Percentiles rank a stretch among this genome's conserved stretches.
Conservation (phyloP, 305 asterid species). For the Ilex paraguariensis region DNA sequence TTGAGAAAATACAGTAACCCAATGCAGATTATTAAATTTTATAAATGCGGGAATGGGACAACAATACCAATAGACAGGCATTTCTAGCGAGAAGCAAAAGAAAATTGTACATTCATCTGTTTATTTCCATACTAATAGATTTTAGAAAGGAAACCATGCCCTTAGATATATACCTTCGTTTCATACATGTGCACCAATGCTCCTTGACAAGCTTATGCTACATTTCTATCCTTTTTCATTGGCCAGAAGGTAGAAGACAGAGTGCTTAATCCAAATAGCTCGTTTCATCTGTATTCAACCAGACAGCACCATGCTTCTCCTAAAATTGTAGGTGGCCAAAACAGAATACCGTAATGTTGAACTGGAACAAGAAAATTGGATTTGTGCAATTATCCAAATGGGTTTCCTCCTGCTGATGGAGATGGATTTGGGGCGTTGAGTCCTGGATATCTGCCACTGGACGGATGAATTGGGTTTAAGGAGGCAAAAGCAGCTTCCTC, state of each 20-base stretch:
- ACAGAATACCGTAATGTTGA: background rate
- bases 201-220: background rate
- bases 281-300: background rate
- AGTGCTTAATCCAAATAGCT: background rate
- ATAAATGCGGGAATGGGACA: too few relatives aligned
- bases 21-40: too few relatives aligned
- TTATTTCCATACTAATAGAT: too few relatives aligned
- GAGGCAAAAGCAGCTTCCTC: slow-evolving; percentile 46
- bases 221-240: background rate
- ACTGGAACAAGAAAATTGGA: background rate
- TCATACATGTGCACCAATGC: too few relatives aligned
- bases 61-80: too few relatives aligned
- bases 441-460: slow-evolving; percentile 14
- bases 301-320: background rate
- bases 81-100: too few relatives aligned
- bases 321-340: background rate
- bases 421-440: slow-evolving; percentile 26
- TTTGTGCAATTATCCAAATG: slow-evolving; percentile 41
- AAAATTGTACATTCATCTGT: too few relatives aligned
- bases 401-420: slow-evolving; percentile 51
- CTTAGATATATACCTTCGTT: too few relatives aligned
- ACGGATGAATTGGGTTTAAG: slow-evolving; percentile 32
- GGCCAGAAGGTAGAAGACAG: background rate
- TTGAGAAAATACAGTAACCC: too few relatives aligned
- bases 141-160: too few relatives aligned